Percentiles rank a stretch among this genome's conserved stretches.
Conservation (phyloP, 305 asterid species). For the Ilex paraguariensis region DNA sequence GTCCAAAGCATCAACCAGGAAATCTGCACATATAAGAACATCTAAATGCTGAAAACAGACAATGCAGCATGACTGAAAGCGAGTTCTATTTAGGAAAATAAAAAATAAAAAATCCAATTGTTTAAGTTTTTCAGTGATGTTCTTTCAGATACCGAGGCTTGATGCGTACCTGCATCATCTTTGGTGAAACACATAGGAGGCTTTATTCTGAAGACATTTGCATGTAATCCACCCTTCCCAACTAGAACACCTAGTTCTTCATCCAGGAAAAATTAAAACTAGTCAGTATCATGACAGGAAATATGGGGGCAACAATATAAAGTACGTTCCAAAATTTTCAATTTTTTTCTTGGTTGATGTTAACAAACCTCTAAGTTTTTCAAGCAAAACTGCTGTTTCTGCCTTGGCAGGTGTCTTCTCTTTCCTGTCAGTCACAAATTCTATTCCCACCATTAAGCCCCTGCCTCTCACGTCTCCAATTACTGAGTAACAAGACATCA, state of each 20-base stretch:
- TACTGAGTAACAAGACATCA: constrained; percentile 32
- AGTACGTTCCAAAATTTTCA: too few species aligned
- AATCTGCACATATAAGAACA: constrained; percentile 46
- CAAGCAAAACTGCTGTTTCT: constrained; percentile 79
- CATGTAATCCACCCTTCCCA: constrained; percentile 94
- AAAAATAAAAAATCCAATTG: too few species aligned
- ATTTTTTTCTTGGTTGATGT: not conserved
- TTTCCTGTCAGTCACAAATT: constrained; percentile 73
- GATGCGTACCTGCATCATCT: constrained; percentile 78
- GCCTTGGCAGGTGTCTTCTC: constrained; percentile 85
- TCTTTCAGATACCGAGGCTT: not conserved
- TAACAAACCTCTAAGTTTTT: constrained; percentile 79
- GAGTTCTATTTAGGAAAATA: too few species aligned
- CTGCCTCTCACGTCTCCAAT: constrained; percentile 96
- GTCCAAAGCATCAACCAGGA: constrained; percentile 86
- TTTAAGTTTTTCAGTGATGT: too few species aligned
- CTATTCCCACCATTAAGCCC: constrained; percentile 90
- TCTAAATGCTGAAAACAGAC: not conserved
- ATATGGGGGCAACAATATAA: not conserved
- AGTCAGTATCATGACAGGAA: not conserved
- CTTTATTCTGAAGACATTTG: constrained; percentile 94
- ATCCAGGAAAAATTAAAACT: constrained; percentile 9
- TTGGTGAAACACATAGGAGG: constrained; percentile 94
- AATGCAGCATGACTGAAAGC: not conserved
- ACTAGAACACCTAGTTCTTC: constrained; percentile 74